Percentiles rank a stretch among this genome's conserved stretches.
Evolutionary conservation across 2,329 filamentous ascomycete genomes (phyloP).

Genomic region (Gnomoniopsis sp.): DNA sequence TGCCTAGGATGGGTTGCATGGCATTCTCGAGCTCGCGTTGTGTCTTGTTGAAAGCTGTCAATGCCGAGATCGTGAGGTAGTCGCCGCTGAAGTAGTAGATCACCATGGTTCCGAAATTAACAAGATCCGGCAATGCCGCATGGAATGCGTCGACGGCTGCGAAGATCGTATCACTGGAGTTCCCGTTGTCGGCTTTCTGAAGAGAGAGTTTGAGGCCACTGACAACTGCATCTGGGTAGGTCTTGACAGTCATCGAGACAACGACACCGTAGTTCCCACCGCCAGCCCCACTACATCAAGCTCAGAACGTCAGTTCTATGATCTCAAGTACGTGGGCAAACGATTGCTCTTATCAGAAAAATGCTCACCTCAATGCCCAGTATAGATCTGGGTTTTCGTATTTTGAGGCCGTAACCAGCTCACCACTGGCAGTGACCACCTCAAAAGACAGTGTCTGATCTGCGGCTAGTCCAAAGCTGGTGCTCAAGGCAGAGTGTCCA

Average conservation of each 20-base stretch:
- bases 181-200: conserved; percentile 6
- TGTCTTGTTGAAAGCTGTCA: conserved; percentile 28
- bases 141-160: conserved; percentile 23
- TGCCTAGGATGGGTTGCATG: conserved; percentile 28
- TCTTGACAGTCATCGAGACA: conserved; percentile 24
- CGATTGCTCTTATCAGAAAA: too few species aligned
- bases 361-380: conserved; percentile 37
- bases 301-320: not conserved
- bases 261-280: conserved; percentile 34
- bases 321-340: not conserved
- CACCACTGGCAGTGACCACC: conserved; percentile 43
- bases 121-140: conserved; percentile 22
- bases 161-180: conserved; percentile 18
- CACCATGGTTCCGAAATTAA: conserved; percentile 25
- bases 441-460: conserved; percentile 47
- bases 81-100: conserved; percentile 23
- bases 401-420: conserved; percentile 35
- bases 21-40: conserved; percentile 23
- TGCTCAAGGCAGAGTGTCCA: conserved; percentile 50
- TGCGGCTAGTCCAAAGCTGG: conserved; percentile 45
- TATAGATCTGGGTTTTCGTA: conserved; percentile 44
- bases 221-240: conserved; percentile 21
- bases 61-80: conserved; percentile 20
- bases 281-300: conserved; percentile 34
- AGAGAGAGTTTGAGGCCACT: conserved; percentile 21